Evolutionary conservation across 441 rosid genomes (phyloP).

Genomic region (Breynia disticha): DNA sequence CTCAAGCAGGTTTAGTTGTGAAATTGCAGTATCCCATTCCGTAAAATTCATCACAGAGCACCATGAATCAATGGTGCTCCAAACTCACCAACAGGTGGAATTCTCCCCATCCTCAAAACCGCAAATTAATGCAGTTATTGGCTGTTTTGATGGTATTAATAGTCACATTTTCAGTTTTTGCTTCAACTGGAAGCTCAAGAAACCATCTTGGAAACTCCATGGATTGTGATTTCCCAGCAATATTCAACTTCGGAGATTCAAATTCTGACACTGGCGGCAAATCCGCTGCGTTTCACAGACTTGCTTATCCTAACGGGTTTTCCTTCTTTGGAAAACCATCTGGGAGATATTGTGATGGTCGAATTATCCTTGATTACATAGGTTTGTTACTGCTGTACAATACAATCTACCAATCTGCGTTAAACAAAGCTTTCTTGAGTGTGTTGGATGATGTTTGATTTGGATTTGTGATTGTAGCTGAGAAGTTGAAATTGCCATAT

Average conservation of each 20-base stretch:
- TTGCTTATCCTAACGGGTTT: not conserved
- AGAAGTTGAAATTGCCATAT: not conserved
- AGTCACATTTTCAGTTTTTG: not conserved
- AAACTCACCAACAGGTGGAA: not conserved
- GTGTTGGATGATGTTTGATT: too few species aligned
- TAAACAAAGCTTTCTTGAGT: too few species aligned
- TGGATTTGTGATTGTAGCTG: not conserved
- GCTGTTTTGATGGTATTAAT: not conserved
- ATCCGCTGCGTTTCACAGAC: constrained; percentile 9
- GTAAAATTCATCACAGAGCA: not conserved
- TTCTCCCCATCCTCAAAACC: not conserved
- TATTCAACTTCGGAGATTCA: constrained; percentile 35
- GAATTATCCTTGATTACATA: not conserved
- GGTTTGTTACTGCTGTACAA: not conserved
- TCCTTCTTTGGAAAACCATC: not conserved
- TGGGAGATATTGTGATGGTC: not conserved
- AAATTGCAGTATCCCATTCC: not conserved
- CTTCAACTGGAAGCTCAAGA: not conserved
- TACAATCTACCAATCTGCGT: too few species aligned
- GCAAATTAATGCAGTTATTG: not conserved
- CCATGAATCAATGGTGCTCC: not conserved
- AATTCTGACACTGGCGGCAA: constrained; percentile 34
- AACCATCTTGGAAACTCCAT: constrained; percentile 3
- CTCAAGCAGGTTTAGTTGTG: too few species aligned
- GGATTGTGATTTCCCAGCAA: constrained; percentile 21